Evolutionary conservation across 345 rosid genomes (phyloP), one percentile per base, ranked within the genome.

Genomic region (Carallia pectinifolia): DNA sequence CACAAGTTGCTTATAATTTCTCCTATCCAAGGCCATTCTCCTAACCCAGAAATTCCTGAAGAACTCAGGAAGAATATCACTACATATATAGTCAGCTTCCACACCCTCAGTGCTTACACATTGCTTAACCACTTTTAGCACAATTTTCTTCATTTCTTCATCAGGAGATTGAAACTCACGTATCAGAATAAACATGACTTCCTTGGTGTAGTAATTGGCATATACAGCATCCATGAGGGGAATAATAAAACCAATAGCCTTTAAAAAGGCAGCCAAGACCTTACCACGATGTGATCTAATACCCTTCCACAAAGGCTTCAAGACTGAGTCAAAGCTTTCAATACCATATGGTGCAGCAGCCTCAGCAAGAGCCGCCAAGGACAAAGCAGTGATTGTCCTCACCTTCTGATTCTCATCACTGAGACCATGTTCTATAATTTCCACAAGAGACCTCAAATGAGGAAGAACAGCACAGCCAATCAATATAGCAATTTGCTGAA

Each of bases 101-200:
- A 96, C 99, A 71, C 98, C 99, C 79, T 96, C 99, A 2, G 98
- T 96, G 71, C 98, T 83, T 70, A 96, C 99, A 83, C 99, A 96
- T 75, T 96, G 98, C 81, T 96, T 92, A 71, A 96, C 98, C 76
- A 96, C 99, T 73, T 96, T 96, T 44, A 95, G 85, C 60, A 95
- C 99, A 81, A 92, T 90, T 76, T 95, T 95, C 86, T 92, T 92
- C 98, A 95, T 95, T 85, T 95, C 98, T 78, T 92, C 98, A 79
- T 95, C 98, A 61, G 99, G 98, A 6, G 99, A 95, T 77, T 95
- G 99, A 76, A 95, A 95, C 84, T 95, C 99, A n/a, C 98, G 98
- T 23, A 92, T 95, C 70, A 95, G 77, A 70, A 90, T 84, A 82
- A 85, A 76, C 98, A 95, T 92, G 62, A 95, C 98, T 86, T 92